Evolutionary conservation across 495 filamentous ascomycete genomes (phyloP), one percentile per base, ranked within the genome.

Genomic region (Astrothelium subdiscretum): DNA sequence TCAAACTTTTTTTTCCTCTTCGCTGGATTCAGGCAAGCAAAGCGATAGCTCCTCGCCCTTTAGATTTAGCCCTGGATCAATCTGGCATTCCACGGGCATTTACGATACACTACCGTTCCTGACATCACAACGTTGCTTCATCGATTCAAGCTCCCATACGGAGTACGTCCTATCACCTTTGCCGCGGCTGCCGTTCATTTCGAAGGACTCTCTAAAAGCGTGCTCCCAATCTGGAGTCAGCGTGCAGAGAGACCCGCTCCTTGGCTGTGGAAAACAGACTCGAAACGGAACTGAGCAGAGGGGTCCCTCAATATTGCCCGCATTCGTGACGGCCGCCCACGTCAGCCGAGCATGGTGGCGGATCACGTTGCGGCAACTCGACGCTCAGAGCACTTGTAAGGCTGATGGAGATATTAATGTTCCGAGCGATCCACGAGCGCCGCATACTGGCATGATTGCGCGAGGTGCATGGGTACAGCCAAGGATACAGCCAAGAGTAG

Each of bases 61-160:
- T 48, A 27, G 20, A 54, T 54, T 0, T 3, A 54, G 26, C 48
- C 48, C 20, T 8, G 48, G 26, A 24, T 29, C 48, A 54, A 54
- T 54, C 48, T 29, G 2, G 12, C 6, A 27, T 38, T 54, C 48
- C 22, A 24, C 3, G 8, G 8, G 24, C 1, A 10, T 11, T 54
- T 8, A 20, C 48, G 48, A 54, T 29, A 27, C 48, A 29, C 24
- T 11, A 24, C 20, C 6, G 22, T 29, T 20, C 22, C 48, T 54
- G 48, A 54, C 48, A 54, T 54, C 48, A 54, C 6, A 54, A 54
- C 48, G 48, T 54, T 20, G 48, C 43, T 48, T 48, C 43, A 48
- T n/a, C 43, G 43, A 48, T 38, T 38, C 15, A 6, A 8, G 35
- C 35, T 15, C 15, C 8, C 35, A 6, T 38, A 38, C 15, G 35